Percentiles rank a stretch among this genome's conserved stretches.
phyloP scores from a whole-genome alignment of 805 yeast species.

The Ogataea zsoltii region DNA sequence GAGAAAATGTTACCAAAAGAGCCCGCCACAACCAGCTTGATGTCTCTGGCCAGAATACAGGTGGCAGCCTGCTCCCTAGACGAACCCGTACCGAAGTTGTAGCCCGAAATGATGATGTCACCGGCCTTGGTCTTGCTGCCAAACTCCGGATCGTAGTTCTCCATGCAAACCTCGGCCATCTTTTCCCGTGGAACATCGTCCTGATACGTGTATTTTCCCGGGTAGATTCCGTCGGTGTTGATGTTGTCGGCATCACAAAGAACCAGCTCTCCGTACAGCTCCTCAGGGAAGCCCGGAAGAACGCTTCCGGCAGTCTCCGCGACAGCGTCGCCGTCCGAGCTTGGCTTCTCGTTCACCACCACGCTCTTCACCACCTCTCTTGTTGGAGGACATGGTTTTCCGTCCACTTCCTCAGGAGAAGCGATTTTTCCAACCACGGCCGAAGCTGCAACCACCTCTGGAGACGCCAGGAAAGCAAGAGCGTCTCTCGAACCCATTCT shows the following conservation, averaged over 20 bases:
- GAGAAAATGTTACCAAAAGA: constrained; percentile 96
- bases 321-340: constrained; percentile 16
- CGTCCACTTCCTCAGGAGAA: constrained; percentile 82
- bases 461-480: constrained; percentile 92
- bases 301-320: constrained; percentile 62
- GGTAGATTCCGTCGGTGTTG: constrained; percentile 98
- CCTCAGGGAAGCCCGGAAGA: constrained; percentile 86
- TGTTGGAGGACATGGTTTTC: constrained; percentile 49
- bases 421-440: constrained; percentile 95
- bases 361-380: constrained; percentile 49
- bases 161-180: constrained; percentile 99
- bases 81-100: constrained; percentile 97
- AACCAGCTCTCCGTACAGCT: constrained; percentile 87
- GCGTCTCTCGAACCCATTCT: constrained; percentile 99
- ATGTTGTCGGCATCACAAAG: constrained; percentile 96
- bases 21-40: constrained; percentile 91
- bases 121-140: constrained; percentile 73
- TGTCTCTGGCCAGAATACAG: constrained; percentile 92
- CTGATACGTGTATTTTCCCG: constrained; percentile 98
- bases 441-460: constrained; percentile 97
- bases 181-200: constrained; percentile 93
- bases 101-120: constrained; percentile 90
- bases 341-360: constrained; percentile 35
- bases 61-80: constrained; percentile 99
- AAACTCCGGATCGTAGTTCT: constrained; percentile 92